A percentile compares a stretch with the other conserved stretches of the same genome.
Conservation (phyloP, 345 rosid genomes). For the Syzygium oleosum region DNA sequence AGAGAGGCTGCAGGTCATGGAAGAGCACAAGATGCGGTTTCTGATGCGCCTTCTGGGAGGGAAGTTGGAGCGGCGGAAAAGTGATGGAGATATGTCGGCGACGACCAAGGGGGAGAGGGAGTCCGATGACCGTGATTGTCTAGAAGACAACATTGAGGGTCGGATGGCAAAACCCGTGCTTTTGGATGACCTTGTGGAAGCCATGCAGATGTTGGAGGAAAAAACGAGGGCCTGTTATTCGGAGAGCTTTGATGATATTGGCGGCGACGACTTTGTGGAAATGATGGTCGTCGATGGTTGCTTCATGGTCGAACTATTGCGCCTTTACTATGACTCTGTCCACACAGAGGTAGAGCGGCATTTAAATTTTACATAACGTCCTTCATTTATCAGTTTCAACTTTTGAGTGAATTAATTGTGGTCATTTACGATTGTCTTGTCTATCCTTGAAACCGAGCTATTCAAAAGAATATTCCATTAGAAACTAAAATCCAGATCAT, state of each 20-base stretch:
- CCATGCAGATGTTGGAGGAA: constrained; percentile 1
- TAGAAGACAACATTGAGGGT: background rate
- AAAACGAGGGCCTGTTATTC: constrained; percentile 8
- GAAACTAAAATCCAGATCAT: background rate
- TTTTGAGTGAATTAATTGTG: background rate
- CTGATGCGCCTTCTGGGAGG: constrained; percentile 1
- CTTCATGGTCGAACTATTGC: constrained; percentile 4
- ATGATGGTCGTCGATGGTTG: constrained; percentile 10
- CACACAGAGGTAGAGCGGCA: background rate
- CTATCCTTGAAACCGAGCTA: background rate
- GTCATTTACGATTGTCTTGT: background rate
- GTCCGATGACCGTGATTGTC: background rate
- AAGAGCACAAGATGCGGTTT: constrained; percentile 10
- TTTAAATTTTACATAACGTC: background rate
- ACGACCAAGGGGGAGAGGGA: background rate
- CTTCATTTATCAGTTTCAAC: background rate
- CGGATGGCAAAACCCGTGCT: background rate
- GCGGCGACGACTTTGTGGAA: background rate
- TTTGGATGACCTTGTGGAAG: background rate
- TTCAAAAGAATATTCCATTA: background rate
- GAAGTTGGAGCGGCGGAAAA: background rate
- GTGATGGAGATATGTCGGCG: background rate
- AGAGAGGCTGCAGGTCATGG: background rate
- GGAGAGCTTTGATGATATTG: background rate
- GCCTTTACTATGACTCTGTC: background rate